These are phyloP conservation scores for Pseudozyma pruni DNA, from an alignment of 1,284 basidiomycete genomes.

Conservation along the genomic window DNA sequence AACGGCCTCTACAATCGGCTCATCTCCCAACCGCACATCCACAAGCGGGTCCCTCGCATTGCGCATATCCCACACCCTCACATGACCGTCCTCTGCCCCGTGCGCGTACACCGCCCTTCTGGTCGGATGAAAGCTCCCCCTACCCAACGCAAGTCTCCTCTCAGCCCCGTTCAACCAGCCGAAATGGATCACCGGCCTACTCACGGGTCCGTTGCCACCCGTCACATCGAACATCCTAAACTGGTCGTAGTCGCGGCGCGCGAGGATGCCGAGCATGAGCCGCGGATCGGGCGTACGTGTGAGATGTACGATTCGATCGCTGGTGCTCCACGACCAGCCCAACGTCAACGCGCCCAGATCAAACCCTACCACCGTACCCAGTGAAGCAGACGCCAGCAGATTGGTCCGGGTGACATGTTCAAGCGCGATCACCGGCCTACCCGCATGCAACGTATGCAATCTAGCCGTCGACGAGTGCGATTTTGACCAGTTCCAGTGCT, in stretches of 20 bases:
- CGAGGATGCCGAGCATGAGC: constrained; percentile 34
- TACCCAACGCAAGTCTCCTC: constrained; percentile 24
- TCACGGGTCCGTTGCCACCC: constrained; percentile 33
- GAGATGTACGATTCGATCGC: constrained; percentile 43
- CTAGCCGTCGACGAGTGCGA: constrained; percentile 14
- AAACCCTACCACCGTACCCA: constrained; percentile 34
- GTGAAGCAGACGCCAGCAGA: constrained; percentile 26
- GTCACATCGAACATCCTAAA: constrained; percentile 46
- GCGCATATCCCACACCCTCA: constrained; percentile 45
- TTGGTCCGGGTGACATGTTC: constrained; percentile 26
- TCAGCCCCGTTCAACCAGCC: constrained; percentile 44
- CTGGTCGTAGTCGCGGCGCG: constrained; percentile 43
- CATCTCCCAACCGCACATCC: constrained; percentile 26
- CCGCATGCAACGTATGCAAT: constrained; percentile 36
- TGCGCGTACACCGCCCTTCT: constrained; percentile 39
- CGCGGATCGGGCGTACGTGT: constrained; percentile 38
- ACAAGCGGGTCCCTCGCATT: constrained; percentile 35
- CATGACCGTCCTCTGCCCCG: constrained; percentile 34
- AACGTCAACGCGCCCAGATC: constrained; percentile 31
- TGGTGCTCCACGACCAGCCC: constrained; percentile 40
- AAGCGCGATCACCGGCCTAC: constrained; percentile 27
- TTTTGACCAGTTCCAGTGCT: constrained; percentile 38
- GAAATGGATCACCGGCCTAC: constrained; percentile 35
- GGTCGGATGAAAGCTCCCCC: constrained; percentile 35
- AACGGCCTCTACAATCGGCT: constrained; percentile 36